A percentile compares a stretch with the other conserved stretches of the same genome.
These are phyloP conservation scores for Trypanosoma boissoni DNA, from an alignment of 208 protist species.

Conservation along the genomic window DNA sequence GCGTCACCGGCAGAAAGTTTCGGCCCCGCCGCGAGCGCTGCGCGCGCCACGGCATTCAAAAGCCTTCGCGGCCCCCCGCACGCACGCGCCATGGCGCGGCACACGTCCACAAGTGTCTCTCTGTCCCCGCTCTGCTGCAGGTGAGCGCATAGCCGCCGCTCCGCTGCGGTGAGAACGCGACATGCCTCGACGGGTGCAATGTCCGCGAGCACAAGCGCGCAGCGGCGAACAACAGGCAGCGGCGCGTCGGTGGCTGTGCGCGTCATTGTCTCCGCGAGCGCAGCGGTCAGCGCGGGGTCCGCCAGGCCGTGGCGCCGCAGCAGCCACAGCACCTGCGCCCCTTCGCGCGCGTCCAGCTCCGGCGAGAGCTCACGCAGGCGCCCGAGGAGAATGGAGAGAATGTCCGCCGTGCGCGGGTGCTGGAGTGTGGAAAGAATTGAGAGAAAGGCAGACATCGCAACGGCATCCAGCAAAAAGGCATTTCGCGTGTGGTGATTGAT, in stretches of 20 bases:
- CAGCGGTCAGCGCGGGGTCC: slow-evolving; percentile 28
- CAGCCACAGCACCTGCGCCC: slow-evolving; percentile 33
- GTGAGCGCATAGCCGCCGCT: slow-evolving; percentile 31
- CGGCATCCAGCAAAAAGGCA: slow-evolving; percentile 66
- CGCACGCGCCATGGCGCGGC: slow-evolving; percentile 10
- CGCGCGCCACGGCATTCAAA: slow-evolving; percentile 46
- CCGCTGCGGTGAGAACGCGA: slow-evolving; percentile 31
- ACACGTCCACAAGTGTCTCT: slow-evolving; percentile 22
- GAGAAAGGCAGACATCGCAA: slow-evolving; percentile 39
- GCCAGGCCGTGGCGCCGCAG: slow-evolving; percentile 27
- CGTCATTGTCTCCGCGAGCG: slow-evolving; percentile 30
- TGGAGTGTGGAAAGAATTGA: slow-evolving; percentile 36
- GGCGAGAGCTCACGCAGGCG: slow-evolving; percentile 48
- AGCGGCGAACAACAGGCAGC: slow-evolving; percentile 26
- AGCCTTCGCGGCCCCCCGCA: slow-evolving; percentile 47
- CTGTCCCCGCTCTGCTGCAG: slow-evolving; percentile 26
- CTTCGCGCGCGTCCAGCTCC: slow-evolving; percentile 51
- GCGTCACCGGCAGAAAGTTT: slow-evolving; percentile 39
- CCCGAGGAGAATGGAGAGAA: slow-evolving; percentile 53
- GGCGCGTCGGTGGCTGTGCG: slow-evolving; percentile 29
- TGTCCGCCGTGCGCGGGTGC: slow-evolving; percentile 55
- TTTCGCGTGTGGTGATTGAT: slow-evolving; percentile 77
- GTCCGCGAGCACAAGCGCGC: slow-evolving; percentile 20
- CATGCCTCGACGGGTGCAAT: slow-evolving; percentile 22
- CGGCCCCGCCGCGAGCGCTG: slow-evolving; percentile 27